Evolutionary conservation across 257 asterid species (phyloP), one percentile per base, ranked within the genome.

Genomic region (Rauvolfia tetraphylla): DNA sequence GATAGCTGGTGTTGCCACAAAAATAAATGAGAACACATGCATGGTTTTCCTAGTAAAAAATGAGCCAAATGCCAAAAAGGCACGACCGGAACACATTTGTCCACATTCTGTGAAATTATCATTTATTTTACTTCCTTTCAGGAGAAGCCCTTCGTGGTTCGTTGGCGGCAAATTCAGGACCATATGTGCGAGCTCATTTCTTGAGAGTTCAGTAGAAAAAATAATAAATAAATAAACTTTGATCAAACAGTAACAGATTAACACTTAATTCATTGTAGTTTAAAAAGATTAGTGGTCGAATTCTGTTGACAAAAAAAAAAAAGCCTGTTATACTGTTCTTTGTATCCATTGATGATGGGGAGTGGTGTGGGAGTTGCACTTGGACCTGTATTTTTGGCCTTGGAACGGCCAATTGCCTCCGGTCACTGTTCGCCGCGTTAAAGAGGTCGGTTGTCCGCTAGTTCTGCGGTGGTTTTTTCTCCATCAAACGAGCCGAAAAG

Each of bases 11-110:
- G 13, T 61, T 13, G 68, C 31, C 39, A 61, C 39, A 29, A 61
- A 61, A 79, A 84, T 87, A 85, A 88, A 86, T 87, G 85, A 80
- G 72, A 78, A 77, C 90, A 84, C 89, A 81, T 86, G 91, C 69
- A 75, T 68, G 31, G 78, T 71, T 71, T 81, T 75, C 38, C 53
- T 42, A 76, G 74, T 44, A 75, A 71, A 81, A 56, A 56, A 39
- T 54, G 23, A 71, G 63, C 33, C 80, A 41, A 42, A 25, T 70
- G 73, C 73, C 38, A 54, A 51, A 46, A 34, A 81, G 75, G 79
- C 81, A 78, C 76, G 76, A 81, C 74, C 46, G 86, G 74, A 83
- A 80, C 84, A 67, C 72, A 75, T 80, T 81, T 76, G 76, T 86
- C 91, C 54, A 79, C 71, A 83, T 89, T 79, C 91, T 80, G 59